Base-by-base conservation (phyloP, 495 filamentous ascomycete genomes). In the Mycothermus thermophilus region DNA sequence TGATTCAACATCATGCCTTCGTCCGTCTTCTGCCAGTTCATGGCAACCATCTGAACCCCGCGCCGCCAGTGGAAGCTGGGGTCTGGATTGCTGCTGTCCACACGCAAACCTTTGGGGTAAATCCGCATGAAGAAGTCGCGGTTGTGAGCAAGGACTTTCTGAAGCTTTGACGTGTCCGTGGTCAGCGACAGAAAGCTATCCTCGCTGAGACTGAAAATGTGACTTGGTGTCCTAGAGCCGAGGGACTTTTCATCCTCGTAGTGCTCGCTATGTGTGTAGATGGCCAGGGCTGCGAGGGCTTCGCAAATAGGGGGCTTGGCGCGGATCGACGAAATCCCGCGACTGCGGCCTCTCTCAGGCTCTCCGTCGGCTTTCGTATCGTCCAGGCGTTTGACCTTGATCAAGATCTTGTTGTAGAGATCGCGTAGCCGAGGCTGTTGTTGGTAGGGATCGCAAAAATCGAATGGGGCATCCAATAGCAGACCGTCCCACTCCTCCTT, bases 1-100 rank as follows among this genome's bases (percentile, higher is more conserved):
- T 81, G 71, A 50, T 95, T 94, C 25, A 94, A 71, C 86, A 95
- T 94, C 80, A 84, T 92, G 22, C 83, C 85, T 37, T 80, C 77
- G 52, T 95, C 88, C 35, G 74, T 70, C 30, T 71, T 77, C 44
- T 96, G 88, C 86, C 88, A 94, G 56, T 95, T 96, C 51, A 95
- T 68, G 4, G 88, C 88, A 3, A 90, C 87, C 52, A 94, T 80
- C 54, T 96, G 88, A 2, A 87, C 81, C 10, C 88, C 88, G 25
- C 78, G 71, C 2, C 83, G 69, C 88, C 88, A 95, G 60, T 82
- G 84, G 24, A 74, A 65, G 7, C 71, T 71, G 3, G 88, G 88
- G 47, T 94, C 83, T 2, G 78, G 74, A 43, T 95, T 96, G 12
- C 83, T 85, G 19, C 83, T 92, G 42, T 72, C 70, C 32, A 93